Evolutionary conservation across 2,329 filamentous ascomycete species (phyloP).

Genomic region (Lasiodiplodia theobromae): DNA sequence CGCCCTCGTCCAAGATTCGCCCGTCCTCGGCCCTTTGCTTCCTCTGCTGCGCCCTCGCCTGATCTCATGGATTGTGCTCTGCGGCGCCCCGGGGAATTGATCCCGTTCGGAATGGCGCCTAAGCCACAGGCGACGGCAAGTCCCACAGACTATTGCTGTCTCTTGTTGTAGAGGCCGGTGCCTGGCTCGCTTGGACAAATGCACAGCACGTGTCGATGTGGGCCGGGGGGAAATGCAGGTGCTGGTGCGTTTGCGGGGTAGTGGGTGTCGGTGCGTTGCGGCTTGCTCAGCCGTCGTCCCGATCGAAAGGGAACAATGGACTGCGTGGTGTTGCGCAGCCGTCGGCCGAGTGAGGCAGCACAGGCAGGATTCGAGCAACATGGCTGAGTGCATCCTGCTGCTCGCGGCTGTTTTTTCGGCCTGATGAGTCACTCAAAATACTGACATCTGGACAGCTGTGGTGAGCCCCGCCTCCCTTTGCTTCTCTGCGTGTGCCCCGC

Average conservation of each 20-base stretch:
- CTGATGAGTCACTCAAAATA: not conserved
- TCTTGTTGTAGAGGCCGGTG: not conserved
- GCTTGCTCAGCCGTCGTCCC: not conserved
- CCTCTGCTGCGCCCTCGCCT: not conserved
- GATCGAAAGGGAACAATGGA: not conserved
- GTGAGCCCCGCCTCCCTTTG: not conserved
- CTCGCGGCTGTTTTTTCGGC: not conserved
- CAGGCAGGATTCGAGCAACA: not conserved
- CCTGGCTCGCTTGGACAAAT: conserved; percentile 3
- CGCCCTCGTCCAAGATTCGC: not conserved
- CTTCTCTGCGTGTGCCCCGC: not conserved
- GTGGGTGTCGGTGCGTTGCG: not conserved
- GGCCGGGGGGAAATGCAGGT: conserved; percentile 5
- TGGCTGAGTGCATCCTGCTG: not conserved
- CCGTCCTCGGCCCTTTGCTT: not conserved
- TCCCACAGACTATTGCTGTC: not conserved
- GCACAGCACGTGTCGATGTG: no score
- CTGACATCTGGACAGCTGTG: not conserved
- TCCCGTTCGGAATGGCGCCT: conserved; percentile 2
- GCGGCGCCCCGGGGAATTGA: not conserved
- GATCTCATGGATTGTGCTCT: not conserved
- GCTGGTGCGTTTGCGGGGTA: conserved; percentile 13
- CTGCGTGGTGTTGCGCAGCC: not conserved
- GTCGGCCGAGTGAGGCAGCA: not conserved
- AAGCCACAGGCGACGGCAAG: conserved; percentile 9